Evolutionary conservation across 2,329 filamentous ascomycete genomes (phyloP).

Genomic region (Microdochium bolleyi): DNA sequence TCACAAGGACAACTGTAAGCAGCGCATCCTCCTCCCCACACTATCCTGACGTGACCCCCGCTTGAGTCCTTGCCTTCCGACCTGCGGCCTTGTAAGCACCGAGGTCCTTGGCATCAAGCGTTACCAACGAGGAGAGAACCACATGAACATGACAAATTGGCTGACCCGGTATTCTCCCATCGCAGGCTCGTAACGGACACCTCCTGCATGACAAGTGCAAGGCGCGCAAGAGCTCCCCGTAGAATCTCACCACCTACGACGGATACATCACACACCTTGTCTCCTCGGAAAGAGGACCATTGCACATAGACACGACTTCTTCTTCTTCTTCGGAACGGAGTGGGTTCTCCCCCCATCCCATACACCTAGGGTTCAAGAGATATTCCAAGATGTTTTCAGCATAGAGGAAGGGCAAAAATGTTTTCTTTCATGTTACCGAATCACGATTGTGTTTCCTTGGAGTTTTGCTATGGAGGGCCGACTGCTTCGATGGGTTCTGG

Average conservation of each 20-base stretch:
- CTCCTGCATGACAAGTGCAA: conserved; percentile 87
- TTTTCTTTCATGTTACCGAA: not conserved
- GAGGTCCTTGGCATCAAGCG: not conserved
- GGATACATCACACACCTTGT: too few species aligned
- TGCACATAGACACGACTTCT: too few species aligned
- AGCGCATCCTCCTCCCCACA: not conserved
- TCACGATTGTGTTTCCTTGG: not conserved
- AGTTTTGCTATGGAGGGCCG: not conserved
- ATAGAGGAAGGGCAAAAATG: not conserved
- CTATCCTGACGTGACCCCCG: not conserved
- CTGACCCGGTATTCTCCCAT: not conserved
- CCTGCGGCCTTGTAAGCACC: too few species aligned
- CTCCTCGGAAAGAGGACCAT: too few species aligned
- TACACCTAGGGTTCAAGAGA: not conserved
- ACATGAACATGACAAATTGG: not conserved
- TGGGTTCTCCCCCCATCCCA: not conserved
- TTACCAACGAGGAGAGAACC: not conserved
- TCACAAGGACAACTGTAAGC: conserved; percentile 65
- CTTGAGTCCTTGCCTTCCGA: too few species aligned
- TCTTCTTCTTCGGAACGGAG: too few species aligned
- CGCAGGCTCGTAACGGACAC: conserved; percentile 75
- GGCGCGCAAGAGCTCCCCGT: conserved; percentile 44
- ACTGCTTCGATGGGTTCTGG: not conserved
- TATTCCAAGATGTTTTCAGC: not conserved
- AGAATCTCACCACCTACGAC: too few species aligned